phyloP scores from a whole-genome alignment of 495 filamentous ascomycete genomes.

The Hyphodiscus hymeniophilus region DNA sequence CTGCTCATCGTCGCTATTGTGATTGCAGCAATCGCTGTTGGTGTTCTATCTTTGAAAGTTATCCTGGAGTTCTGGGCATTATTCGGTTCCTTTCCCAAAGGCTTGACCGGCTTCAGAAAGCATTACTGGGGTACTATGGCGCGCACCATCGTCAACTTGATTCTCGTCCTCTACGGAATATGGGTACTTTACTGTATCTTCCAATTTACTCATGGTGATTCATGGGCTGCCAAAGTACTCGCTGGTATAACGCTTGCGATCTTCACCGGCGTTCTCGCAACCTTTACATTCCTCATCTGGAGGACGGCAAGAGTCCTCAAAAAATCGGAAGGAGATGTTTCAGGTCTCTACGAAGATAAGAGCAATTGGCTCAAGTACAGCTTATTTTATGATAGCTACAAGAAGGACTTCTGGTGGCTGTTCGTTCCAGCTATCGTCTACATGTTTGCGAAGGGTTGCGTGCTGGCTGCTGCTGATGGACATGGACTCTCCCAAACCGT shows the following conservation, averaged over 20 bases:
- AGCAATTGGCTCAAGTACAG: slow-evolving; percentile 92
- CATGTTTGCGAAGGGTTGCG: slow-evolving; percentile 82
- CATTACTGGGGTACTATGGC: slow-evolving; percentile 91
- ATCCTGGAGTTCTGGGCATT: slow-evolving; percentile 88
- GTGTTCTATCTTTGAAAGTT: slow-evolving; percentile 85
- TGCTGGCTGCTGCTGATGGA: slow-evolving; percentile 81
- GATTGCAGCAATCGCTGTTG: slow-evolving; percentile 74
- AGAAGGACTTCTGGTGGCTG: slow-evolving; percentile 90
- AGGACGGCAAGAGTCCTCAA: slow-evolving; percentile 66
- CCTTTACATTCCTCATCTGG: slow-evolving; percentile 80
- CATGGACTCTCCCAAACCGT: slow-evolving; percentile 75
- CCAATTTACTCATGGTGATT: slow-evolving; percentile 89
- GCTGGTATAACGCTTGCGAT: slow-evolving; percentile 71
- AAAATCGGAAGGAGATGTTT: slow-evolving; percentile 62
- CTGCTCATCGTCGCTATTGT: slow-evolving; percentile 83
- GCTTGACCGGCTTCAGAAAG: slow-evolving; percentile 77
- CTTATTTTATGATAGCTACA: slow-evolving; percentile 93
- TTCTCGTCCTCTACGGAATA: slow-evolving; percentile 85
- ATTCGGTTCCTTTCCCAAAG: slow-evolving; percentile 78
- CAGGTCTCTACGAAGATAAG: slow-evolving; percentile 76
- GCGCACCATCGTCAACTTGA: slow-evolving; percentile 81
- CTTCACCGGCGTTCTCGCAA: slow-evolving; percentile 71
- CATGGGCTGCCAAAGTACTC: slow-evolving; percentile 85
- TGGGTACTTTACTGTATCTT: slow-evolving; percentile 97
- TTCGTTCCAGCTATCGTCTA: slow-evolving; percentile 90